Evolutionary conservation across 1,139 yeast species (phyloP).

Genomic region (Diutina pseudorugosa): DNA sequence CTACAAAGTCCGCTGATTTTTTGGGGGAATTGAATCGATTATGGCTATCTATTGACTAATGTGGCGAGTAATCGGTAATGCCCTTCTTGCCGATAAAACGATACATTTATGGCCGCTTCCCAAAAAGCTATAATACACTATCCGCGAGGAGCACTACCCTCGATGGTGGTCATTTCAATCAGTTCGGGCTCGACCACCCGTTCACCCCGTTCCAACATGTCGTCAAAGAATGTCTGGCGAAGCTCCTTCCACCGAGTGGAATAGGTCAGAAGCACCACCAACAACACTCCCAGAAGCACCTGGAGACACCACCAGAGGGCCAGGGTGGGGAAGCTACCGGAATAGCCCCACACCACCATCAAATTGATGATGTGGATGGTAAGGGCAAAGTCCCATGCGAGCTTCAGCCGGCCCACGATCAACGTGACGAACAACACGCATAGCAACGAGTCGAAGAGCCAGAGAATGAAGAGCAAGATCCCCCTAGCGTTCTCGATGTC

Average conservation of each 20-base stretch:
- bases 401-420: slow-evolving; percentile 81
- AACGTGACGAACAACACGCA: slow-evolving; percentile 77
- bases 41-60: too few species aligned
- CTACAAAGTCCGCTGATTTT: too few species aligned
- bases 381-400: slow-evolving; percentile 92
- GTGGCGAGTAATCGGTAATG: too few species aligned
- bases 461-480: slow-evolving; percentile 52
- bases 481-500: slow-evolving; percentile 75
- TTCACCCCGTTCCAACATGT: slow-evolving; percentile 37
- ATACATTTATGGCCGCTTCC: too few species aligned
- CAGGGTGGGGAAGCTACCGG: slow-evolving; percentile 56
- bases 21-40: too few species aligned
- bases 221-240: slow-evolving; percentile 79
- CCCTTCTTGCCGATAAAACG: too few species aligned
- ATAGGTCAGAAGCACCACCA: slow-evolving; percentile 77
- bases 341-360: slow-evolving; percentile 52
- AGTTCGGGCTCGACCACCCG: neutral
- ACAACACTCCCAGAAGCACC: slow-evolving; percentile 47
- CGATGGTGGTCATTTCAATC: slow-evolving; percentile 2
- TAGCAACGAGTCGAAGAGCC: slow-evolving; percentile 70
- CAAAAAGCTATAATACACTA: neutral
- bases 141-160: neutral
- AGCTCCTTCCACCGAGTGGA: slow-evolving; percentile 82
- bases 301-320: slow-evolving; percentile 83
- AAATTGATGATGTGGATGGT: slow-evolving; percentile 79